Conservation (phyloP, 1,139 yeast species). For the Taphrina flavorubra region DNA sequence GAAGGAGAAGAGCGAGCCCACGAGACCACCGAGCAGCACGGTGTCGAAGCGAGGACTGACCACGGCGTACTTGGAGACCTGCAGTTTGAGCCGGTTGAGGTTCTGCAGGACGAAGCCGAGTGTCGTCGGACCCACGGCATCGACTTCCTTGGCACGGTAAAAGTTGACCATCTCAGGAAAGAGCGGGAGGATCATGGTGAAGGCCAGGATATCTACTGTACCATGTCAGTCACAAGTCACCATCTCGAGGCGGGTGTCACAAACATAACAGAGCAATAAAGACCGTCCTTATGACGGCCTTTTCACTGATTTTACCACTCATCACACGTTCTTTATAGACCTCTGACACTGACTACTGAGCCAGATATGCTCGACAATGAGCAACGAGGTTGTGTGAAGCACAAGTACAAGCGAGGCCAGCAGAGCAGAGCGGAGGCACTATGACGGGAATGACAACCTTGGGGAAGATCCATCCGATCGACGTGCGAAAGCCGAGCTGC, state of each 20-base stretch:
- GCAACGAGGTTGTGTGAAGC: neutral
- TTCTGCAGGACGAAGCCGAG: conserved; percentile 27
- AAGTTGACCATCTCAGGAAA: conserved; percentile 41
- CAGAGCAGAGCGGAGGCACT: neutral
- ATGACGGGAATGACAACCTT: neutral
- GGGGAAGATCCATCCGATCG: neutral
- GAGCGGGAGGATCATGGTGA: conserved; percentile 41
- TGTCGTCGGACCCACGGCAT: conserved; percentile 28
- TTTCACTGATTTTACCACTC: conserved; percentile 19
- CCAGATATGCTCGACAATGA: no score
- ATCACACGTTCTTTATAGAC: neutral
- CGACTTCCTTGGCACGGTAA: conserved; percentile 34
- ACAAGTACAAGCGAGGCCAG: neutral
- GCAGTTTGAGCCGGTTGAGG: conserved; percentile 33
- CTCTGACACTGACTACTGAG: no score
- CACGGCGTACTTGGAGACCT: conserved; percentile 31
- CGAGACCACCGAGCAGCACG: conserved; percentile 39
- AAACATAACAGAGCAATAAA: conserved; percentile 33
- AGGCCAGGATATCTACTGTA: conserved; percentile 36
- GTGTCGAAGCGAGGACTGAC: conserved; percentile 39
- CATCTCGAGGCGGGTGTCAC: neutral
- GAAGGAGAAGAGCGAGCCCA: conserved; percentile 40
- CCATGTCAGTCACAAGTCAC: neutral
- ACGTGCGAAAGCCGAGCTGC: conserved; percentile 8
- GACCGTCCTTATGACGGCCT: conserved; percentile 39